Base-by-base conservation (phyloP, 345 rosid species). In the Boechera retrofracta region DNA sequence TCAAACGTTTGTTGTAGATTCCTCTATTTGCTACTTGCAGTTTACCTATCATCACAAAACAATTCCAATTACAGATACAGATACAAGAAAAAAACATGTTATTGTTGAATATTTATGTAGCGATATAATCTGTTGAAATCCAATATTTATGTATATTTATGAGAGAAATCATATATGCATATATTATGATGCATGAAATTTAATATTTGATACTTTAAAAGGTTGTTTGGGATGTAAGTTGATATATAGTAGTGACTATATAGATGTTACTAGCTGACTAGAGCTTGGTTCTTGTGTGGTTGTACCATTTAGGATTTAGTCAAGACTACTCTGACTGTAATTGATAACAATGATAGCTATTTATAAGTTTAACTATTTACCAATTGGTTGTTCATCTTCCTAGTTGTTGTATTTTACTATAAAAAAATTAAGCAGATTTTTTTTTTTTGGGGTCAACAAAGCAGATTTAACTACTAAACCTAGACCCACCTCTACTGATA, bases 331-430 rank as follows among this genome's bases (percentile, higher is more conserved):
- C 71, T 47, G 52, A 77, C 26, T 29, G 16, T 77, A 54, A 48
- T 54, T 69, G 57, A 63, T 69, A 60, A 76, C 66, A 63, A 44
- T 65, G n/a, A 56, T 64, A 57, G 38, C 72, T 65, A 64, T 71
- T 55, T 57, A 44, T 70, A 64, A 64, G 26, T 58, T 65, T 72
- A 65, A 39, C 64, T 35, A 16, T 39, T 4, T 29, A 51, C 2
- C 16, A 36, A 21, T 51, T 39, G 55, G 81, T 71, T 47, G 77
- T 64, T 77, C 73, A 72, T 66, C 81, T 66, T 72, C 81, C 56
- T 11, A 64, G 61, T 71, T 13, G 60, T 64, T 63, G 32, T 64
- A 71, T 45, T 54, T 42, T 64, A 70, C 35, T 4, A 7, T 31
- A 59, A 63, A 24, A 53, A 69, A 13, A 41, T 51, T 21, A 69